phyloP scores from a whole-genome alignment of 768 basidiomycete species.

The Suillus alpinus region DNA sequence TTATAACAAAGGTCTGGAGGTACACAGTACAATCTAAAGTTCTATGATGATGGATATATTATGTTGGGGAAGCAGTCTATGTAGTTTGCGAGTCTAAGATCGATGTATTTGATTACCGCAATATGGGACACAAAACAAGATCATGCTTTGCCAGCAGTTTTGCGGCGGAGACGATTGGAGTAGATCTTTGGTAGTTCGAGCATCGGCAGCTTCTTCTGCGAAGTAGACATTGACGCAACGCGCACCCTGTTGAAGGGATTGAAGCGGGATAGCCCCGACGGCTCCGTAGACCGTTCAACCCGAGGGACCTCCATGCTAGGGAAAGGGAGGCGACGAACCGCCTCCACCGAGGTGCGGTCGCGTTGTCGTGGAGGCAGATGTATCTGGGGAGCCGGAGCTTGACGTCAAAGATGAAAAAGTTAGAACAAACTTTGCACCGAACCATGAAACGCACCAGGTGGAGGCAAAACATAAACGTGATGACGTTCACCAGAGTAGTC shows the following conservation, averaged over 20 bases:
- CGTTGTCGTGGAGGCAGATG: neutral
- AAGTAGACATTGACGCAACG: neutral
- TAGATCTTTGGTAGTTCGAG: conserved; percentile 7
- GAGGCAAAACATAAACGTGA: neutral
- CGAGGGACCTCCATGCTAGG: neutral
- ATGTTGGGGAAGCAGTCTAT: neutral
- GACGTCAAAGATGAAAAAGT: neutral
- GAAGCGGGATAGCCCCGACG: conserved; percentile 8
- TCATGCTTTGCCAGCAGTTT: conserved; percentile 12
- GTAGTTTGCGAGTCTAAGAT: neutral
- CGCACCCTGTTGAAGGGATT: conserved; percentile 12
- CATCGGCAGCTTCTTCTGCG: neutral
- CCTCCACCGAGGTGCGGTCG: neutral
- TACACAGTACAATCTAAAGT: neutral
- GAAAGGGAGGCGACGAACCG: neutral
- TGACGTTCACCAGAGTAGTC: neutral
- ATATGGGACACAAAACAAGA: neutral
- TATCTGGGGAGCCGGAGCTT: neutral
- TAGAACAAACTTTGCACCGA: neutral
- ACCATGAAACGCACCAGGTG: neutral
- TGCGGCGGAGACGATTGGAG: conserved; percentile 8
- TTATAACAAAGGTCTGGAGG: conserved; percentile 3
- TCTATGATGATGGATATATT: neutral
- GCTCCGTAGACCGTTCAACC: neutral
- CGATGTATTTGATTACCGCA: neutral